Percentiles rank a stretch among this genome's conserved stretches.
These are phyloP conservation scores for Saturnispora hagleri DNA, from an alignment of 805 yeast genomes.

Conservation along the genomic window DNA sequence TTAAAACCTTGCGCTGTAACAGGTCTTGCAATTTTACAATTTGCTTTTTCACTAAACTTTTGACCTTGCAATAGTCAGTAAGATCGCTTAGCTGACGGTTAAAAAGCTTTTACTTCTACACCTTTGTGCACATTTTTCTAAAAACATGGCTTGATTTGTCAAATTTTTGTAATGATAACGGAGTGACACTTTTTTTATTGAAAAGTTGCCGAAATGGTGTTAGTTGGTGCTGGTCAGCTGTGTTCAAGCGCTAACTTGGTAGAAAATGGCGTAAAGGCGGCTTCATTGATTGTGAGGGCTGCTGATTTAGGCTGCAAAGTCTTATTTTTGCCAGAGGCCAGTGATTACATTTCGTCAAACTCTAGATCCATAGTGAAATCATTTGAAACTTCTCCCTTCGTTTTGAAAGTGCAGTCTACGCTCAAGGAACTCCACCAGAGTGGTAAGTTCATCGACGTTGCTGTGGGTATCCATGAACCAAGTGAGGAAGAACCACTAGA, in stretches of 20 bases:
- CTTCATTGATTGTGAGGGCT: conserved; percentile 55
- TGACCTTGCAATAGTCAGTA: no score
- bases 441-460: conserved; percentile 47
- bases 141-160: neutral
- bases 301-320: conserved; percentile 51
- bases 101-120: no score
- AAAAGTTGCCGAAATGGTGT: conserved; percentile 29
- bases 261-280: conserved; percentile 52
- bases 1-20: no score
- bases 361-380: conserved; percentile 49
- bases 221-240: conserved; percentile 74
- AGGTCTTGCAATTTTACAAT: no score
- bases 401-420: conserved; percentile 36
- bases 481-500: conserved; percentile 25
- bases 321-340: conserved; percentile 86
- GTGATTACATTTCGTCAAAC: conserved; percentile 73
- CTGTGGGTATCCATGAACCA: conserved; percentile 88
- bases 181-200: neutral
- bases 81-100: no score
- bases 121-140: neutral
- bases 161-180: neutral
- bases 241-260: conserved; percentile 59
- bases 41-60: no score
- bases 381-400: conserved; percentile 33
- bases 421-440: conserved; percentile 31